Evolutionary conservation across 1,139 yeast species (phyloP).

Genomic region (Saccharomyces hybrid): DNA sequence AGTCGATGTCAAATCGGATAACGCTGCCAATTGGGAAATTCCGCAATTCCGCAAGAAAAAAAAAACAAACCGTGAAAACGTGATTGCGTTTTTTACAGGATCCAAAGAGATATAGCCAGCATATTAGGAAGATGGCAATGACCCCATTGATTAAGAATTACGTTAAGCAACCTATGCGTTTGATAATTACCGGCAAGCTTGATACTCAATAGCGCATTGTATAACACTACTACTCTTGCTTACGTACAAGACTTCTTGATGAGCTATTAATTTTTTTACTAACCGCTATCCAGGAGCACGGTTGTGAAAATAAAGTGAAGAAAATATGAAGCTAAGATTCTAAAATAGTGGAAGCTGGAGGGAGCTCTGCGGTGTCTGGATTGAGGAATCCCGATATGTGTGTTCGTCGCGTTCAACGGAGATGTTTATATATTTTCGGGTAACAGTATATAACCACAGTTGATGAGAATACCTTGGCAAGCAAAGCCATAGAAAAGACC

Average conservation of each 20-base stretch:
- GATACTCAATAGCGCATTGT: not conserved
- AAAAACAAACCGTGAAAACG: not conserved
- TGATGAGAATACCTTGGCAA: not conserved
- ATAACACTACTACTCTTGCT: not conserved
- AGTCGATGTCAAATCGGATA: conserved; percentile 1
- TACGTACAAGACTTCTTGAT: not conserved
- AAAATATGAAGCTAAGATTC: not conserved
- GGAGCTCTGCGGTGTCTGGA: not conserved
- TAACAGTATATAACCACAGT: not conserved
- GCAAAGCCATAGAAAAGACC: not conserved
- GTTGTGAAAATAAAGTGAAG: not conserved
- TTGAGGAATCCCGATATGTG: not conserved
- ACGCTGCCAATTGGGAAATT: conserved; percentile 1
- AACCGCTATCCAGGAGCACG: not conserved
- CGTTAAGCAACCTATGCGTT: not conserved
- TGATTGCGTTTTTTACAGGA: not conserved
- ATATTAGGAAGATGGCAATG: not conserved
- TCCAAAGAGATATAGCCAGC: not conserved
- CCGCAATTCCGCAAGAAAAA: conserved; percentile 1
- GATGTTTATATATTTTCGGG: too few relatives aligned
- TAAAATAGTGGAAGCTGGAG: not conserved
- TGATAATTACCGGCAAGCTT: not conserved
- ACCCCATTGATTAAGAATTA: not conserved
- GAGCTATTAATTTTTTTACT: not conserved
- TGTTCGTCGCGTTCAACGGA: not conserved